Evolutionary conservation across 345 rosid species (phyloP).

Genomic region (Gossypium longicalyx): DNA sequence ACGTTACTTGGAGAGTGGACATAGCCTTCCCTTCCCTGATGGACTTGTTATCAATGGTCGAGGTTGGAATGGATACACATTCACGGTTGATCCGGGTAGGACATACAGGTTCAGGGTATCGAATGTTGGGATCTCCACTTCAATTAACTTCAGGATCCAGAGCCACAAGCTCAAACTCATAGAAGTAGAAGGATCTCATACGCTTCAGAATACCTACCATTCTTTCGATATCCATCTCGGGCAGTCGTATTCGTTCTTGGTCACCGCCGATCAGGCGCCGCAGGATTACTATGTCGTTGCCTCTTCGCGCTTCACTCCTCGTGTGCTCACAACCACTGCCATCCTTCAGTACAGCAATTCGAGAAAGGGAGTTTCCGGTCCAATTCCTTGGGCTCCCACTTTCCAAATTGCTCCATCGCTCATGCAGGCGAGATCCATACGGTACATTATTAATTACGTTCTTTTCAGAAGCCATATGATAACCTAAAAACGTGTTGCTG

Average conservation of each 20-base stretch:
- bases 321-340: slow-evolving; percentile 68
- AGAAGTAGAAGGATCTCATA: slow-evolving; percentile 94
- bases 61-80: slow-evolving; percentile 65
- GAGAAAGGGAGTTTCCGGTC: slow-evolving; percentile 59
- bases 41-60: slow-evolving; percentile 94
- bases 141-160: slow-evolving; percentile 82
- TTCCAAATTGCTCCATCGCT: slow-evolving; percentile 57
- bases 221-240: slow-evolving; percentile 86
- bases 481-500: background rate
- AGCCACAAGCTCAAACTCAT: slow-evolving; percentile 79
- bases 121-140: slow-evolving; percentile 65
- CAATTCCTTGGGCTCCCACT: slow-evolving; percentile 74
- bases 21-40: slow-evolving; percentile 62
- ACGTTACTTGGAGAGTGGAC: slow-evolving; percentile 56
- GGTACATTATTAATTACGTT: slow-evolving; percentile 31
- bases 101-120: slow-evolving; percentile 88
- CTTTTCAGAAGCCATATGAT: background rate
- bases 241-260: slow-evolving; percentile 80
- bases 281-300: slow-evolving; percentile 78
- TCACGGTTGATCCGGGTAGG: slow-evolving; percentile 81
- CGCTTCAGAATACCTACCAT: slow-evolving; percentile 59
- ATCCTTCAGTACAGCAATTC: slow-evolving; percentile 89
- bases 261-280: slow-evolving; percentile 61
- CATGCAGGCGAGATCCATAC: slow-evolving; percentile 81
- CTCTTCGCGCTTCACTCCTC: slow-evolving; percentile 67